Percentiles rank a stretch among this genome's conserved stretches.
Evolutionary conservation across 73 alveolate genomes (phyloP).

Genomic region (Halteria grandinella): DNA sequence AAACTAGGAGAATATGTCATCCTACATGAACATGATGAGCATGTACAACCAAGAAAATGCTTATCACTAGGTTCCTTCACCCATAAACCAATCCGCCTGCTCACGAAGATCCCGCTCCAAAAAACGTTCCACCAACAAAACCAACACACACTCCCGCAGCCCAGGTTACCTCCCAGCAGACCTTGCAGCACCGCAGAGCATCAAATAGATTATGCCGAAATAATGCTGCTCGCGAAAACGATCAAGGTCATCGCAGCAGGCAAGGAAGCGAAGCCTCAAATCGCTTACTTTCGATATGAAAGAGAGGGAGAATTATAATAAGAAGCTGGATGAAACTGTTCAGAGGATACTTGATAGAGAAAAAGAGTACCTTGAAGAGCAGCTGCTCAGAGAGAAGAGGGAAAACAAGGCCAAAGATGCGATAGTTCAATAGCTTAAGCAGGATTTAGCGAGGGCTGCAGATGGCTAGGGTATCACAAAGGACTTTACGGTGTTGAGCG

Average conservation of each 20-base stretch:
- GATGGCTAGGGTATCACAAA: background rate
- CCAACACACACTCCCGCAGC: too few relatives aligned
- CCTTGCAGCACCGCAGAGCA: background rate
- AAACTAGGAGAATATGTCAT: too few relatives aligned
- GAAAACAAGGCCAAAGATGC: slow-evolving; percentile 10
- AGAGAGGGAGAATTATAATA: background rate
- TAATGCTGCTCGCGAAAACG: background rate
- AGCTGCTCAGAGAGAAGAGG: slow-evolving; percentile 10
- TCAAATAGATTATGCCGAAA: background rate
- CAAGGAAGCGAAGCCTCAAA: background rate
- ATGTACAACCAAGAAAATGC: too few relatives aligned
- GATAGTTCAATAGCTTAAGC: background rate
- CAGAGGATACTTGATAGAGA: slow-evolving; percentile 24
- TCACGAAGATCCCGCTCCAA: too few relatives aligned
- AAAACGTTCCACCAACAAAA: too few relatives aligned
- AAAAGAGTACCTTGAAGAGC: slow-evolving; percentile 27
- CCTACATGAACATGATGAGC: too few relatives aligned
- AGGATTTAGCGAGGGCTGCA: slow-evolving; percentile 1
- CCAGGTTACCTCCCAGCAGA: background rate
- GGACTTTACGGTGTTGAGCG: background rate
- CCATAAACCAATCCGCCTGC: too few relatives aligned
- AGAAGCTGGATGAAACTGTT: slow-evolving; percentile 18
- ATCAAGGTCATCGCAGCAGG: background rate
- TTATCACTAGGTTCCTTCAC: too few relatives aligned
- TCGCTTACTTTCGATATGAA: too few relatives aligned